Evolutionary conservation across 108 stramenopile species (phyloP).

Genomic region (Skeletonema marinoi): DNA sequence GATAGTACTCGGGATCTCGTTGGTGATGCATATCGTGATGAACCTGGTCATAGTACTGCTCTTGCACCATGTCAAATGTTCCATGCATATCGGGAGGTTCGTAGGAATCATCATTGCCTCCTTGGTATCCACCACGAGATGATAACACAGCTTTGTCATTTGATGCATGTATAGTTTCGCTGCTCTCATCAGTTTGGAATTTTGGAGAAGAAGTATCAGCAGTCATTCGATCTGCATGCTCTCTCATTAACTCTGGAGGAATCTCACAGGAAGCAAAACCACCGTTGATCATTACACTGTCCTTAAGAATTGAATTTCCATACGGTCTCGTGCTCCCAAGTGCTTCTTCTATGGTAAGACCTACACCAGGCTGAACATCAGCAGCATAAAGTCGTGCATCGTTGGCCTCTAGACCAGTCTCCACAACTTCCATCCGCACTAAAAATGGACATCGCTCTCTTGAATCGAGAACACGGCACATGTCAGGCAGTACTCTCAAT

Average conservation of each 20-base stretch:
- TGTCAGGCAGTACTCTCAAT: conserved; percentile 71
- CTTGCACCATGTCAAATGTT: conserved; percentile 60
- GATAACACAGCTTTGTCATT: conserved; percentile 31
- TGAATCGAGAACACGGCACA: conserved; percentile 70
- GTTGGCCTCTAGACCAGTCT: conserved; percentile 78
- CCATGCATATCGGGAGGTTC: conserved; percentile 19
- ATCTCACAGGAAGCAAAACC: conserved; percentile 46
- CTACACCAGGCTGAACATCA: conserved; percentile 45
- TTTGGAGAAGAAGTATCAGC: neutral
- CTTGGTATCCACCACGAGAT: conserved; percentile 42
- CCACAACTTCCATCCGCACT: conserved; percentile 80
- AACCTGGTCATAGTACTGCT: conserved; percentile 67
- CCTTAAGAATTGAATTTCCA: conserved; percentile 14
- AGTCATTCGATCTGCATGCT: neutral
- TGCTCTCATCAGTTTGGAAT: conserved; percentile 6
- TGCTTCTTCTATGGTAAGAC: conserved; percentile 78
- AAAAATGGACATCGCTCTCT: conserved; percentile 84
- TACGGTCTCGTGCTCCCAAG: conserved; percentile 41
- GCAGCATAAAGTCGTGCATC: conserved; percentile 81
- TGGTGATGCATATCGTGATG: conserved; percentile 62
- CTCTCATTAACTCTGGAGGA: conserved; percentile 46
- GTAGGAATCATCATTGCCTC: conserved; percentile 20
- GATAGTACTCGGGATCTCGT: conserved; percentile 23
- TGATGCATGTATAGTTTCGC: neutral
- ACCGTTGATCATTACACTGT: conserved; percentile 6